Evolutionary conservation across 2,329 filamentous ascomycete genomes (phyloP).

Genomic region (Hymenotorrendiella dingleyae): DNA sequence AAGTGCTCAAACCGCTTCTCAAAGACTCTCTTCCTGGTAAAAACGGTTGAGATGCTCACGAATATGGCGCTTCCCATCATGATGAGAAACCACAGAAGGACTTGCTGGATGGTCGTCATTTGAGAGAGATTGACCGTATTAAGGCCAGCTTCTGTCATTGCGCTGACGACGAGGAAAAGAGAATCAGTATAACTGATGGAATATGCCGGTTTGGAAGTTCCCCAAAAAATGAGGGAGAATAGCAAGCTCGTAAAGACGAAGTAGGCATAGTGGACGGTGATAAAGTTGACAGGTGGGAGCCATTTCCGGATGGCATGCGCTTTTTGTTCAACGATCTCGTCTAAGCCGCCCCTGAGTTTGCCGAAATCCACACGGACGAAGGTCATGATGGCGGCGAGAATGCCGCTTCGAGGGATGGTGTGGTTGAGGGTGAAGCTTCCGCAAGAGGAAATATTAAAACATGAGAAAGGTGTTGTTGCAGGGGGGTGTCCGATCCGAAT

Average conservation of each 20-base stretch:
- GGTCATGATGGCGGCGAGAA: too few relatives aligned
- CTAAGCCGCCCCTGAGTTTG: too few relatives aligned
- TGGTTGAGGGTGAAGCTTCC: too few relatives aligned
- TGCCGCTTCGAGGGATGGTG: too few relatives aligned
- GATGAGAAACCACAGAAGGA: constrained; percentile 58
- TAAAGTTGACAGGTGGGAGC: constrained; percentile 45
- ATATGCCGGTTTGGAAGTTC: constrained; percentile 42
- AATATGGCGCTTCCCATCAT: constrained; percentile 62
- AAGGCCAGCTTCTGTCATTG: constrained; percentile 62
- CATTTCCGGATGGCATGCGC: constrained; percentile 6
- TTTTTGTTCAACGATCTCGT: too few relatives aligned
- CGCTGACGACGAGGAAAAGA: constrained; percentile 60
- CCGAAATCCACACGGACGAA: too few relatives aligned
- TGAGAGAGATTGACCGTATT: constrained; percentile 61
- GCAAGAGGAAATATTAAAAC: too few relatives aligned
- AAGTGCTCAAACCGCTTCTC: constrained; percentile 53
- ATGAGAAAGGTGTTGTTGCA: too few relatives aligned
- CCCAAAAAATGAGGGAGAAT: constrained; percentile 56
- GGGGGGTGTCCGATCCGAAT: too few relatives aligned
- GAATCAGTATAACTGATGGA: constrained; percentile 56
- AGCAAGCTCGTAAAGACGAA: constrained; percentile 53
- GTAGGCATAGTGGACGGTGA: constrained; percentile 62
- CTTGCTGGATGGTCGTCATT: constrained; percentile 63
- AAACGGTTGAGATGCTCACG: constrained; percentile 58
- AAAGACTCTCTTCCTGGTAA: constrained; percentile 55